Conservation (phyloP, 2,329 filamentous ascomycete species). For the Davidsoniella australis region DNA sequence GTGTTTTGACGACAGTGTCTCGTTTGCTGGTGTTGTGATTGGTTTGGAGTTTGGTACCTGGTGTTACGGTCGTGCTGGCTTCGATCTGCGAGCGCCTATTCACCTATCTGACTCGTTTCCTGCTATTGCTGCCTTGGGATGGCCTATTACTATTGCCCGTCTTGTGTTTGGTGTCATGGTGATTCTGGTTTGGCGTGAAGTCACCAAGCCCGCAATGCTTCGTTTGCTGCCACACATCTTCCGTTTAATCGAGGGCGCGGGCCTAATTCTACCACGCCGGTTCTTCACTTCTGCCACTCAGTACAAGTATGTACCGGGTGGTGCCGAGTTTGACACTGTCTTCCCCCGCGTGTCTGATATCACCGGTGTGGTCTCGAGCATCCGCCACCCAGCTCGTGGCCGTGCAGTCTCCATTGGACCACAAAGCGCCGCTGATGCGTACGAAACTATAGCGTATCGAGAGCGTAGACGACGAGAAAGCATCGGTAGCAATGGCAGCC, state of each 20-base stretch:
- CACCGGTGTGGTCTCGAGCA: slow-evolving; percentile 62
- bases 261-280: slow-evolving; percentile 64
- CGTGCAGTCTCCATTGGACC: slow-evolving; percentile 81
- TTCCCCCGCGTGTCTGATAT: slow-evolving; percentile 81
- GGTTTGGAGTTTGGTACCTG: slow-evolving; percentile 70
- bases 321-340: slow-evolving; percentile 59
- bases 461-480: slow-evolving; percentile 44
- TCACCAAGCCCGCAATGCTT: slow-evolving; percentile 72
- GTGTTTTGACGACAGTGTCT: slow-evolving; percentile 90
- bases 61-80: slow-evolving; percentile 20
- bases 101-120: slow-evolving; percentile 24
- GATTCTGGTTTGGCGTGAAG: slow-evolving; percentile 78
- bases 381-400: slow-evolving; percentile 58
- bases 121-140: slow-evolving; percentile 47
- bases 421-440: slow-evolving; percentile 89
- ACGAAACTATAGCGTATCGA: slow-evolving; percentile 84
- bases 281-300: slow-evolving; percentile 85
- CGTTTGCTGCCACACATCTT: slow-evolving; percentile 70
- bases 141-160: slow-evolving; percentile 44
- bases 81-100: slow-evolving; percentile 41
- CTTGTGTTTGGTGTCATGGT: slow-evolving; percentile 65
- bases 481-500: slow-evolving; percentile 32
- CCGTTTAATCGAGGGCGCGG: slow-evolving; percentile 63
- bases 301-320: slow-evolving; percentile 66
- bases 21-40: slow-evolving; percentile 80